These are phyloP conservation scores for Fagus sylvatica DNA, from an alignment of 306 rosid species.

Conservation along the genomic window DNA sequence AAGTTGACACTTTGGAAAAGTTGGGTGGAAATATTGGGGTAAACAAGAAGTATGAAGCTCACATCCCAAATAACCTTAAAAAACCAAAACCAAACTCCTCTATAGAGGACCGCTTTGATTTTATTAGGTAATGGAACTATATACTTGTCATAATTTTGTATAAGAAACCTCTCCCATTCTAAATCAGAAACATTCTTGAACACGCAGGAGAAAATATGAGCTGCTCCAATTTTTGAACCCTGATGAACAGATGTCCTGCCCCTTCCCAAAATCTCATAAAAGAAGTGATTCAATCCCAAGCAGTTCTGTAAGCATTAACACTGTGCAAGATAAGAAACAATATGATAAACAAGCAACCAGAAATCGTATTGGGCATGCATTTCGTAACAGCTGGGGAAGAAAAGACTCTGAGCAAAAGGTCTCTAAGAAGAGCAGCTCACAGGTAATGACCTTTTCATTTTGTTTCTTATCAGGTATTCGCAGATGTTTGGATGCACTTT, in stretches of 20 bases:
- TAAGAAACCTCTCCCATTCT: conserved; percentile 9
- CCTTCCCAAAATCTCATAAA: conserved; percentile 42
- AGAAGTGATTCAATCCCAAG: conserved; percentile 31
- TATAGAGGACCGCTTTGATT: conserved; percentile 71
- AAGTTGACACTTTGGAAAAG: conserved; percentile 59
- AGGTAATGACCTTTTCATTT: conserved; percentile 47
- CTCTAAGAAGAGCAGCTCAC: conserved; percentile 55
- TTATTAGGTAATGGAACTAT: conserved; percentile 57
- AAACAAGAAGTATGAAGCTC: conserved; percentile 79
- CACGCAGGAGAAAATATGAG: conserved; percentile 84
- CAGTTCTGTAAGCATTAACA: conserved; percentile 29
- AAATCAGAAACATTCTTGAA: conserved; percentile 29
- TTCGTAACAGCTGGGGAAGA: conserved; percentile 75
- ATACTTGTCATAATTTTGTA: neutral
- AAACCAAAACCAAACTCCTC: conserved; percentile 79
- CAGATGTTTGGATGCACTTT: neutral
- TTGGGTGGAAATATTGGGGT: conserved; percentile 70
- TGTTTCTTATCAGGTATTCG: neutral
- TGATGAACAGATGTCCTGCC: conserved; percentile 37
- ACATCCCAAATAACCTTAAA: conserved; percentile 43
- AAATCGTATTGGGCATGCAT: conserved; percentile 64
- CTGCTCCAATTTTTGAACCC: conserved; percentile 41
- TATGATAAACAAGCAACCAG: conserved; percentile 46
- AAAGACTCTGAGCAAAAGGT: conserved; percentile 67
- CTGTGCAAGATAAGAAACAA: conserved; percentile 49